Base-by-base conservation (phyloP, 306 rosid genomes). In the Coriaria nepalensis region DNA sequence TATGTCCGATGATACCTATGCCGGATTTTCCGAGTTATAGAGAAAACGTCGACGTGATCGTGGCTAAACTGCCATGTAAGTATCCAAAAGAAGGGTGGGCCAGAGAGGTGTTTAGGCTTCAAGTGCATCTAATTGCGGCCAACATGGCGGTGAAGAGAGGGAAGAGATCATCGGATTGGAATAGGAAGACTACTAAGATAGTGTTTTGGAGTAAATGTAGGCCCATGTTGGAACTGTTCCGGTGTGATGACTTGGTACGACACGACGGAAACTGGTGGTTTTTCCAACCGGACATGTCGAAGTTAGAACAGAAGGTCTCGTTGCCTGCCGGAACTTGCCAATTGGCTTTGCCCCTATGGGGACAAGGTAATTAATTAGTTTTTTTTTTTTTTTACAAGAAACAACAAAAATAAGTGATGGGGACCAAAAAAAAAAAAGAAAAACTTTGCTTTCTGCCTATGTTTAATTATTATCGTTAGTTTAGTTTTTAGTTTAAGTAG, bases 261-360 rank as follows among this genome's bases (percentile, higher is more conserved):
- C 49, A 59, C 5, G 87, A 79, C 45, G 81, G 81, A 20, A 65
- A 90, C 8, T 90, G 98, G 98, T 90, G 98, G 95, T 69, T 75
- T 36, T 90, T 49, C 52, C 72, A 78, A 51, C 56, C 74, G 5
- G 87, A 73, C 48, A 70, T 67, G 13, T 49, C 54, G 34, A 71
- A 53, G 46, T 62, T 90, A 68, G 76, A 79, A 35, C 83, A 82
- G 33, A 90, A 90, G 56, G 57, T 79, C 33, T 56, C 85, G 2
- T 67, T 90, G 78, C 98, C 98, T 6, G 43, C 77, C 52, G 98
- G 98, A 4, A 76, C 94, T 9, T 90, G 95, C 65, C 79, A 60
- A 43, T 62, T 85, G 77, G 75, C 95, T 64, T 53, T 90, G 66
- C 98, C 98, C 37, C 79, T 85, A 0, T 90, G 98, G 98, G 92